These are phyloP conservation scores for Gyromitra esculenta DNA, from an alignment of 2,329 filamentous ascomycete genomes.

Conservation along the genomic window DNA sequence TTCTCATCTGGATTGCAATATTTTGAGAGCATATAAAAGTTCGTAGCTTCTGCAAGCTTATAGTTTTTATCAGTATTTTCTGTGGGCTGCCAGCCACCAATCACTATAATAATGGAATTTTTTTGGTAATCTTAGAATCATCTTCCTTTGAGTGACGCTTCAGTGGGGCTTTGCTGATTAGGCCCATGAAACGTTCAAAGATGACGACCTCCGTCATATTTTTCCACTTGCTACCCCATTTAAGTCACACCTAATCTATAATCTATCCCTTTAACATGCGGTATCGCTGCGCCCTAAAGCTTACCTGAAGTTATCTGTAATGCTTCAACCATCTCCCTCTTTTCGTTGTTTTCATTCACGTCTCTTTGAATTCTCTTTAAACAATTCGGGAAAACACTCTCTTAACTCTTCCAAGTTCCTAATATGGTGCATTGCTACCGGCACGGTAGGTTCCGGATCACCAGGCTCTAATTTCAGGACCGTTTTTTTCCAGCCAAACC, in stretches of 20 bases:
- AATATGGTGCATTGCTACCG: slow-evolving; percentile 79
- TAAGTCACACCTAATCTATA: slow-evolving; percentile 21
- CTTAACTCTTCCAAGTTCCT: slow-evolving; percentile 78
- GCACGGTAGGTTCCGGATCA: slow-evolving; percentile 70
- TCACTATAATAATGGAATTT: slow-evolving; percentile 25
- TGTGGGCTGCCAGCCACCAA: background rate
- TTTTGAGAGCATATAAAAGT: slow-evolving; percentile 35
- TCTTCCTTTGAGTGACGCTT: background rate
- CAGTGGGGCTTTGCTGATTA: background rate
- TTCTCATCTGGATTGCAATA: slow-evolving; percentile 14
- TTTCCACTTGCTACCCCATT: background rate
- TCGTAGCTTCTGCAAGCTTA: slow-evolving; percentile 24
- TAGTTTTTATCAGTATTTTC: slow-evolving; percentile 18
- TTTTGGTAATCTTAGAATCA: slow-evolving; percentile 8
- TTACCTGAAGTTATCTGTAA: background rate
- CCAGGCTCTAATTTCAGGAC: slow-evolving; percentile 85
- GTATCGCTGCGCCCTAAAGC: background rate
- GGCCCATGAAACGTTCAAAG: background rate
- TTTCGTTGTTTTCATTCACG: background rate
- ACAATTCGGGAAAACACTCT: slow-evolving; percentile 81
- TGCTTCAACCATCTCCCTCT: background rate
- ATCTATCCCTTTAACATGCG: slow-evolving; percentile 4
- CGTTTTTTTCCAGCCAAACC: slow-evolving; percentile 80
- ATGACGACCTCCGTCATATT: background rate
- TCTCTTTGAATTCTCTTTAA: slow-evolving; percentile 66